Evolutionary conservation across 2,329 filamentous ascomycete genomes (phyloP), one percentile per base, ranked within the genome.

Genomic region (Fusarium anguioides): DNA sequence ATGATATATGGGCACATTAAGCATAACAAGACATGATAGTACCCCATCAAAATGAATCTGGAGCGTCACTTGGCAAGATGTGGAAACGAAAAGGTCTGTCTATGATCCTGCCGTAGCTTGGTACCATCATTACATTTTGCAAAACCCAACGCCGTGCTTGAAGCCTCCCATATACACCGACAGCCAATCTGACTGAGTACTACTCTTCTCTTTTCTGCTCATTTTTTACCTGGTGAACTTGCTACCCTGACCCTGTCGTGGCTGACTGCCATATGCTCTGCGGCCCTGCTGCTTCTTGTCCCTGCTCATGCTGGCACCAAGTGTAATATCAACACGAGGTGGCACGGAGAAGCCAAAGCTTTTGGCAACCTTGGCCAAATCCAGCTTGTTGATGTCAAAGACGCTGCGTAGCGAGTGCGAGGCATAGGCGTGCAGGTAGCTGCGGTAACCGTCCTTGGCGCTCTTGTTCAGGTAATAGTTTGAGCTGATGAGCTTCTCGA

Each of bases 391-490:
- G 61, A 96, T 90, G 75, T 96, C 91, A 75, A 95, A 96, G 18
- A 83, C 81, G 53, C 81, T 81, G 54, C 81, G 80, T 64, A 83
- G 77, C 58, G 81, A 82, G 75, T 83, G 96, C 59, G 90, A 94
- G 21, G 95, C 94, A 76, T 99, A 99, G 1, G 96, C 95, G 78
- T 98, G 94, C 23, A 99, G 86, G 78, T 99, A 99, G 20, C 92
- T 93, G 61, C 92, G 87, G 82, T 96, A 97, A 6, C 92, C 88
- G 64, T 90, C 88, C 81, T 90, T 91, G 64, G 89, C 89, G 72
- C 84, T 87, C 86, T 97, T 96, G 83, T 97, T 96, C 59, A 99
- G 86, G 79, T 97, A 97, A 83, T 98, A 98, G 81, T 99, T 98
- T 78, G 96, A 92, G 27, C 88, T 88, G 73, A 99, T 96, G 69